These are phyloP conservation scores for Chaetomiaceae sp. DNA, from an alignment of 2,329 filamentous ascomycete species.

Conservation along the genomic window DNA sequence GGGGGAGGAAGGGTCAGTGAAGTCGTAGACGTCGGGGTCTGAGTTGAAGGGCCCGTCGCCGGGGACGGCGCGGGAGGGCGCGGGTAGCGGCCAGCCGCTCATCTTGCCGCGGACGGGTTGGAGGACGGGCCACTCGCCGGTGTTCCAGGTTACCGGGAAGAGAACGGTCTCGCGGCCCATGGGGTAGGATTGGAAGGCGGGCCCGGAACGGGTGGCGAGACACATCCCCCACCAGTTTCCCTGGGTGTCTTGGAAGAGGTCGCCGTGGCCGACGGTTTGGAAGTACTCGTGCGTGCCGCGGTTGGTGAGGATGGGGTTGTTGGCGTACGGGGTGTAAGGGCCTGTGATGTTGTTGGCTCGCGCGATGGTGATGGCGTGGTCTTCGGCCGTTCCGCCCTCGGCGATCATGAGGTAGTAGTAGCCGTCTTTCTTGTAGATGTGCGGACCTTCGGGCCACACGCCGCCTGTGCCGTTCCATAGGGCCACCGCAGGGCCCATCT, in stretches of 20 bases:
- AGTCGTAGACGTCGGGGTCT: slow-evolving; percentile 43
- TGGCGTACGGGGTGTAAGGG: slow-evolving; percentile 39
- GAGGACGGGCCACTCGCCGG: slow-evolving; percentile 46
- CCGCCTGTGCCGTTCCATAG: slow-evolving; percentile 45
- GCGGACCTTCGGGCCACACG: slow-evolving; percentile 49
- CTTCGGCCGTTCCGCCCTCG: slow-evolving; percentile 55
- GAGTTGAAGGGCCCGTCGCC: slow-evolving; percentile 41
- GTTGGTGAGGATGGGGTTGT: slow-evolving; percentile 45
- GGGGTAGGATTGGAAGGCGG: slow-evolving; percentile 40
- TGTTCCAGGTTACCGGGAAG: slow-evolving; percentile 45
- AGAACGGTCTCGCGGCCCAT: slow-evolving; percentile 54
- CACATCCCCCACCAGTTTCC: slow-evolving; percentile 52
- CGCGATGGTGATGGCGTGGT: slow-evolving; percentile 49
- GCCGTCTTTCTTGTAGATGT: slow-evolving; percentile 53
- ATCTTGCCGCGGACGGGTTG: slow-evolving; percentile 41
- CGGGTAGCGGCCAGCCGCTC: slow-evolving; percentile 40
- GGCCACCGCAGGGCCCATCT: slow-evolving; percentile 29
- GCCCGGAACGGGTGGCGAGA: slow-evolving; percentile 43
- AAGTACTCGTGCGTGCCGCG: slow-evolving; percentile 37
- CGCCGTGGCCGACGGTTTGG: slow-evolving; percentile 42
- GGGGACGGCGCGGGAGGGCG: slow-evolving; percentile 31
- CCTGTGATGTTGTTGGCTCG: slow-evolving; percentile 38
- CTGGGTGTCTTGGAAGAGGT: slow-evolving; percentile 40
- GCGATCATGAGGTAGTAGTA: slow-evolving; percentile 58
- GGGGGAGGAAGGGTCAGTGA: too few relatives aligned